phyloP scores from a whole-genome alignment of 139 green algal genomes.

The Coelastrella sp. region DNA sequence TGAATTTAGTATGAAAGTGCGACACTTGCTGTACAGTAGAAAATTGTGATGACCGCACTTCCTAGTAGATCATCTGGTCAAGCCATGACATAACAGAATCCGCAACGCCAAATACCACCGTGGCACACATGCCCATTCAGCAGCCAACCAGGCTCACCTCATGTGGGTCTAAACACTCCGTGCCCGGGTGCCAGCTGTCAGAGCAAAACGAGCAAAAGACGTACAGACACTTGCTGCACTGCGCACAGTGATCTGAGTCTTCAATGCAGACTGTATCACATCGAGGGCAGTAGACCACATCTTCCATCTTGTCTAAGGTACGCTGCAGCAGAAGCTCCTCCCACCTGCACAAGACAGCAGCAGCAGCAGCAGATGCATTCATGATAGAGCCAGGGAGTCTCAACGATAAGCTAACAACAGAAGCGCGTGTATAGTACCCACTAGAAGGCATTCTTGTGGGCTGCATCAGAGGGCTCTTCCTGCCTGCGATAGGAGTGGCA shows the following conservation, averaged over 20 bases:
- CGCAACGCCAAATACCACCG: too few species aligned
- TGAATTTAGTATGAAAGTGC: background rate
- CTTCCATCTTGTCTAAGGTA: constrained; percentile 84
- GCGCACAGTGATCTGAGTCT: constrained; percentile 80
- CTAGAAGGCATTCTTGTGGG: too few species aligned
- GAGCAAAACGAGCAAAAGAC: constrained; percentile 87
- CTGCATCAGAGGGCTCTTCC: too few species aligned
- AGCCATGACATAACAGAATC: too few species aligned
- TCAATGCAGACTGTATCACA: constrained; percentile 80
- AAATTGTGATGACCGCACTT: too few species aligned
- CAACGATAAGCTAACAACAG: background rate
- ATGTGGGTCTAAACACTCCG: constrained; percentile 59
- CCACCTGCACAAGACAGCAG: constrained; percentile 55
- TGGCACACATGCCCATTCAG: background rate
- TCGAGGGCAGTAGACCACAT: constrained; percentile 87
- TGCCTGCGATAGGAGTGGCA: background rate
- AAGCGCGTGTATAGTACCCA: too few species aligned
- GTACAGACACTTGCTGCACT: constrained; percentile 83
- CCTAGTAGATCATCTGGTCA: too few species aligned
- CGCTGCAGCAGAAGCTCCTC: constrained; percentile 83
- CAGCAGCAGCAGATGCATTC: background rate
- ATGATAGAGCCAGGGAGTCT: background rate
- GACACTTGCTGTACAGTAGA: constrained; percentile 81
- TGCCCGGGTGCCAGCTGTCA: constrained; percentile 77
- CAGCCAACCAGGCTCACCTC: constrained; percentile 29